Evolutionary conservation across 164 flowering plant species (phyloP), one percentile per base, ranked within the genome.

Genomic region (Sedum album): DNA sequence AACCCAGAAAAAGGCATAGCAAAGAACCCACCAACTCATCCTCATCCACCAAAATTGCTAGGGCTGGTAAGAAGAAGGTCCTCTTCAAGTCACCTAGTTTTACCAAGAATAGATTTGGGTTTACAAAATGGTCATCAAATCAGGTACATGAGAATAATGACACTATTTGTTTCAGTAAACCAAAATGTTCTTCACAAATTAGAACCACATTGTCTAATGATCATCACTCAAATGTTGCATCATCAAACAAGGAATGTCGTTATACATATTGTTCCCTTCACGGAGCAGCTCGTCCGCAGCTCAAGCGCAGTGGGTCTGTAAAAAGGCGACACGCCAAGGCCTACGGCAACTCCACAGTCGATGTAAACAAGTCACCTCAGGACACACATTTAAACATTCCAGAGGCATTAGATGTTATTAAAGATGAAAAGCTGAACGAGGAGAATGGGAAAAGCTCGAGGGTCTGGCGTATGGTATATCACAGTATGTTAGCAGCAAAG

Each of bases 181-280:
- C n/a, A n/a, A n/a, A n/a, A n/a, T n/a, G n/a, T n/a, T n/a, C n/a
- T n/a, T n/a, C n/a, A n/a, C n/a, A n/a, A n/a, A n/a, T n/a, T n/a
- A n/a, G n/a, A n/a, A n/a, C n/a, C n/a, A n/a, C n/a, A n/a, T n/a
- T n/a, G n/a, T n/a, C n/a, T n/a, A n/a, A n/a, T n/a, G n/a, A n/a
- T n/a, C n/a, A n/a, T n/a, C n/a, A n/a, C n/a, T n/a, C n/a, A n/a
- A n/a, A n/a, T n/a, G n/a, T n/a, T n/a, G n/a, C n/a, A n/a, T 55
- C 31, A 25, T 55, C 60, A 5, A 53, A 53, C 28, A 61, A 63
- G 77, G 84, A 84, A 44, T 94, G 97, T 74, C 81, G 87, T 2
- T 94, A 84, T 71, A 83, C 75, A 31, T 93, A 91, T 65, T 94
- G 99, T 73, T 89, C 92, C 66, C 84, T 91, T 63, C 86, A 91